Evolutionary conservation across 441 rosid genomes (phyloP).

Genomic region (Croton laevigatus): DNA sequence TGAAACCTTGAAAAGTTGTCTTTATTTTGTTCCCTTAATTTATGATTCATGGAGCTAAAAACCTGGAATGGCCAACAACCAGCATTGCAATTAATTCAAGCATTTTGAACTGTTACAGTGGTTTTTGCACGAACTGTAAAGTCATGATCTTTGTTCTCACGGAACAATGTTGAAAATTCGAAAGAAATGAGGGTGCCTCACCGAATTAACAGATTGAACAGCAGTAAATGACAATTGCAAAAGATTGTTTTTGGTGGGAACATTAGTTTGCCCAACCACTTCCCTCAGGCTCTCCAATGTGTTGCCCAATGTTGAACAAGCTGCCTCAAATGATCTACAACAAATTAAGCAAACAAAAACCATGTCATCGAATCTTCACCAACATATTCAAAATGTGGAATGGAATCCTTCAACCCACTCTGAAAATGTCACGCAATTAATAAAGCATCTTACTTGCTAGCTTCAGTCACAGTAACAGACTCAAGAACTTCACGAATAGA

Average conservation of each 20-base stretch:
- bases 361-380: slow-evolving; percentile 5
- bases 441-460: slow-evolving; percentile 62
- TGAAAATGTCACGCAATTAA: slow-evolving; percentile 10
- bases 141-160: background rate
- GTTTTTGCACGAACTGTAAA: background rate
- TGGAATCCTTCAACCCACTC: slow-evolving; percentile 6
- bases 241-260: slow-evolving; percentile 49
- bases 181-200: slow-evolving; percentile 25
- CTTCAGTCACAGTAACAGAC: slow-evolving; percentile 49
- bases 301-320: slow-evolving; percentile 50
- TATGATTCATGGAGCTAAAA: slow-evolving; percentile 49
- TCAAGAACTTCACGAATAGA: slow-evolving; percentile 52
- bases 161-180: background rate
- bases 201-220: slow-evolving; percentile 53
- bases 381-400: slow-evolving; percentile 19
- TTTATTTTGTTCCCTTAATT: slow-evolving; percentile 52
- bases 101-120: background rate
- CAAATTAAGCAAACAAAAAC: slow-evolving; percentile 24
- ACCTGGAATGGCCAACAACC: slow-evolving; percentile 47
- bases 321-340: slow-evolving; percentile 70
- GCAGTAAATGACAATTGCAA: slow-evolving; percentile 49
- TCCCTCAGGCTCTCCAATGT: slow-evolving; percentile 64
- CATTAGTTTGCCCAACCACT: slow-evolving; percentile 31
- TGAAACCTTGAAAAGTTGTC: slow-evolving; percentile 55
- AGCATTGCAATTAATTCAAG: slow-evolving; percentile 12